Evolutionary conservation across 257 asterid genomes (phyloP), one percentile per base, ranked within the genome.

Genomic region (Lavandula angustifolia): DNA sequence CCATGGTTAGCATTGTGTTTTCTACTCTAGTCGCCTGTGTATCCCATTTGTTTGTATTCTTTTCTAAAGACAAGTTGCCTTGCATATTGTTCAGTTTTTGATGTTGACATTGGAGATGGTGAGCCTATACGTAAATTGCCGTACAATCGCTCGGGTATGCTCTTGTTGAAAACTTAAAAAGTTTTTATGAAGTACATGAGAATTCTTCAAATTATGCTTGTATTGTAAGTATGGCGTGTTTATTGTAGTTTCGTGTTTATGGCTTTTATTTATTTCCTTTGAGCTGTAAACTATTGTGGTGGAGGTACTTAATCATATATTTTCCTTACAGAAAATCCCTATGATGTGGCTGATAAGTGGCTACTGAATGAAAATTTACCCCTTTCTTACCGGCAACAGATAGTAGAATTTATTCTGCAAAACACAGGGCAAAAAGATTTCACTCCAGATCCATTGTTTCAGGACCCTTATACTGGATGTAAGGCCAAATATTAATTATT

Each of bases 81-180:
- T 60, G n/a, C 63, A 55, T 72, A 31, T 69, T 70, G 48, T 70
- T 58, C 88, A 94, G 99, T 94, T 47, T 94, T 94, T 70, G 99
- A 94, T 78, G 99, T 90, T 53, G 99, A 94, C 77, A 90, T 94
- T 82, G 99, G 96, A 73, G 99, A 94, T 78, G 99, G 99, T 70
- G 96, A 84, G 73, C 97, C 97, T 66, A 62, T 83, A 11, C 99
- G 99, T 32, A 94, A 88, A 81, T 75, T 94, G 75, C 99, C 99
- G 0, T 94, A 80, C 79, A 94, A 90, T 68, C 92, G 87, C 44
- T 83, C 96, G 81, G 99, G 99, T 94, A 80, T 57, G 43, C 42
- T 60, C 42, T 49, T 73, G 54, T 61, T 60, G 32, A 67, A 12
- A 22, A 34, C 52, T 18, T 27, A 22, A 42, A n/a, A 52, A 35